phyloP scores from a whole-genome alignment of 2,329 filamentous ascomycete genomes.

The Aspergillus sp. region DNA sequence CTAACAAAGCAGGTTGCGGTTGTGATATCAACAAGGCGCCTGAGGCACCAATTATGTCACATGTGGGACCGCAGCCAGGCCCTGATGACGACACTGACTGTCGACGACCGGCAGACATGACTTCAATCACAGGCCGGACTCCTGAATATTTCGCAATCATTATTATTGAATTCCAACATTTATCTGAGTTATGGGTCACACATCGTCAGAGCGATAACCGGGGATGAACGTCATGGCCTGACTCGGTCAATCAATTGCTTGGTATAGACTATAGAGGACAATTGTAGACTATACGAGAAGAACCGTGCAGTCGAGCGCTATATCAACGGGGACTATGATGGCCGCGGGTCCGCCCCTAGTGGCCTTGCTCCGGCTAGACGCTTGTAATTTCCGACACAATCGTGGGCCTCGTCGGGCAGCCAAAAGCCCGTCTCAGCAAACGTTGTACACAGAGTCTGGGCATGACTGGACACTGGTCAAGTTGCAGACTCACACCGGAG shows the following conservation, averaged over 20 bases:
- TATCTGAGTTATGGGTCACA: not conserved
- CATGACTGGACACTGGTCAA: not conserved
- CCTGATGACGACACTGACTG: not conserved
- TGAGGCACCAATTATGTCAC: constrained; percentile 6
- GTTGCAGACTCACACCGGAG: not conserved
- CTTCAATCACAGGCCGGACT: not conserved
- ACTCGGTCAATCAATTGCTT: not conserved
- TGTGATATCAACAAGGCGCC: not conserved
- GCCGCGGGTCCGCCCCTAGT: not conserved
- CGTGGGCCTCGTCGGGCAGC: not conserved
- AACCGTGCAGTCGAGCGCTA: not conserved
- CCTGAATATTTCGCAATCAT: not conserved
- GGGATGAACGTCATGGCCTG: constrained; percentile 2
- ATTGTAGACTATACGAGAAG: not conserved
- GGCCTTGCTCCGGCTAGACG: constrained; percentile 4
- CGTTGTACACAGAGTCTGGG: not conserved
- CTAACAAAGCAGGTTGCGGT: not conserved
- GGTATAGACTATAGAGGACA: not conserved
- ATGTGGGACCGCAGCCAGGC: constrained; percentile 1
- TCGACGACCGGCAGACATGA: not conserved
- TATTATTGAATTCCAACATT: not conserved
- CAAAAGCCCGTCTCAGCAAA: not conserved
- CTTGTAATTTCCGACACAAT: constrained; percentile 10
- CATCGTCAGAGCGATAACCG: not conserved
- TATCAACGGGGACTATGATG: not conserved